phyloP scores from a whole-genome alignment of 768 basidiomycete genomes.

The Lentinula lateritia region DNA sequence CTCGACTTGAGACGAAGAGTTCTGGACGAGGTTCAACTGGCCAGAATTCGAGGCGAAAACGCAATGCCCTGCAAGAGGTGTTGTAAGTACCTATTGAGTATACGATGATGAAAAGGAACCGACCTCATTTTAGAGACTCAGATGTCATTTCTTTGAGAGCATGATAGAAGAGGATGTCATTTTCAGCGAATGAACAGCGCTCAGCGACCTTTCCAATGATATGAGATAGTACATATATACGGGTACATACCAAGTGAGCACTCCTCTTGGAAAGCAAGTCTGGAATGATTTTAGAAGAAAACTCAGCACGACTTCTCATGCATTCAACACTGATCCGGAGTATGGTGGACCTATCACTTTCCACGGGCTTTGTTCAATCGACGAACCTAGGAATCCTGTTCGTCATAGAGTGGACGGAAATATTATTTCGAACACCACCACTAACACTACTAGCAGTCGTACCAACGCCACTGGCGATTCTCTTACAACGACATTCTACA shows the following conservation, averaged over 20 bases:
- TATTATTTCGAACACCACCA: background rate
- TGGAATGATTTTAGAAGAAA: background rate
- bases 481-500: background rate
- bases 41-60: too few relatives aligned
- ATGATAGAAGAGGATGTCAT: too few relatives aligned
- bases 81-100: too few relatives aligned
- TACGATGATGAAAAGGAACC: too few relatives aligned
- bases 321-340: background rate
- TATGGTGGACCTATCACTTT: slow-evolving; percentile 1
- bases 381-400: background rate
- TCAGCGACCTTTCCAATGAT: too few relatives aligned
- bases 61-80: too few relatives aligned
- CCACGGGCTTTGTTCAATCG: background rate
- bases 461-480: background rate
- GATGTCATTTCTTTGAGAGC: too few relatives aligned
- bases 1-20: too few relatives aligned
- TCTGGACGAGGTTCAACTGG: too few relatives aligned
- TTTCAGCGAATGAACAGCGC: too few relatives aligned
- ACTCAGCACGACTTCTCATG: background rate
- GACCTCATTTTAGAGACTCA: too few relatives aligned
- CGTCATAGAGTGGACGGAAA: background rate
- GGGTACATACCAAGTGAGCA: background rate
- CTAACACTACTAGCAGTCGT: background rate
- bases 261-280: background rate
- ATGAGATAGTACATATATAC: too few relatives aligned